A percentile compares a stretch with the other conserved stretches of the same genome.
These are phyloP conservation scores for Cyberlindnera maritima DNA, from an alignment of 805 yeast species.

Conservation along the genomic window DNA sequence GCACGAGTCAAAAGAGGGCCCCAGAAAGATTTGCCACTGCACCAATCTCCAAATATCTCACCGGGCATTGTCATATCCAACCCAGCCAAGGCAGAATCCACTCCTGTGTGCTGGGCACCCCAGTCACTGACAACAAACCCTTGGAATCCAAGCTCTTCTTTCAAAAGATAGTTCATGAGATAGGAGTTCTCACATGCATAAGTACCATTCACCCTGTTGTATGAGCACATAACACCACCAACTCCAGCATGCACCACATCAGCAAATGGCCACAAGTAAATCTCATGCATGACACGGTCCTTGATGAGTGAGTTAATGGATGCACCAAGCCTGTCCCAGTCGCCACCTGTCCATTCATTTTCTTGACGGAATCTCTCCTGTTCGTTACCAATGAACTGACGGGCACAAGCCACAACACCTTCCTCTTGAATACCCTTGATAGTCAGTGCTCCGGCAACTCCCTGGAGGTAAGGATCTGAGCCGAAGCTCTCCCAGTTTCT, in stretches of 20 bases:
- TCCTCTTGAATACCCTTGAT: slow-evolving; percentile 55
- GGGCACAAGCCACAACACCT: slow-evolving; percentile 55
- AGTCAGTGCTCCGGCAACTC: slow-evolving; percentile 50
- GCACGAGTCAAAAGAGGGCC: slow-evolving; percentile 56
- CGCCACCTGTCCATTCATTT: slow-evolving; percentile 47
- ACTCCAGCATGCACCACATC: slow-evolving; percentile 59
- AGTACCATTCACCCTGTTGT: slow-evolving; percentile 53
- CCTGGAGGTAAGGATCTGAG: slow-evolving; percentile 59
- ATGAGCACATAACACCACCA: slow-evolving; percentile 61
- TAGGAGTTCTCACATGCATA: slow-evolving; percentile 60
- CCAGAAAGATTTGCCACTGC: slow-evolving; percentile 52
- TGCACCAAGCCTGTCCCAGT: slow-evolving; percentile 40
- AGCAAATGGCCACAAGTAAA: slow-evolving; percentile 66
- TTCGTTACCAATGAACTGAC: slow-evolving; percentile 58
- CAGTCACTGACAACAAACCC: slow-evolving; percentile 68
- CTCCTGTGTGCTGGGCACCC: slow-evolving; percentile 63
- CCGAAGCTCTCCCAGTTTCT: slow-evolving; percentile 66
- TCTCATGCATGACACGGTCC: slow-evolving; percentile 59
- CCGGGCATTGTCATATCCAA: slow-evolving; percentile 69
- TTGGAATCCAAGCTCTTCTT: slow-evolving; percentile 63
- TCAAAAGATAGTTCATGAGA: slow-evolving; percentile 50
- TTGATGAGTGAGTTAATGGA: slow-evolving; percentile 55
- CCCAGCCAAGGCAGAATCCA: slow-evolving; percentile 54
- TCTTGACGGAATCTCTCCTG: slow-evolving; percentile 59
- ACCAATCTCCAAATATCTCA: slow-evolving; percentile 50